Percentiles rank a stretch among this genome's conserved stretches.
These are phyloP conservation scores for Salix caprea DNA, from an alignment of 345 rosid genomes.

Conservation along the genomic window DNA sequence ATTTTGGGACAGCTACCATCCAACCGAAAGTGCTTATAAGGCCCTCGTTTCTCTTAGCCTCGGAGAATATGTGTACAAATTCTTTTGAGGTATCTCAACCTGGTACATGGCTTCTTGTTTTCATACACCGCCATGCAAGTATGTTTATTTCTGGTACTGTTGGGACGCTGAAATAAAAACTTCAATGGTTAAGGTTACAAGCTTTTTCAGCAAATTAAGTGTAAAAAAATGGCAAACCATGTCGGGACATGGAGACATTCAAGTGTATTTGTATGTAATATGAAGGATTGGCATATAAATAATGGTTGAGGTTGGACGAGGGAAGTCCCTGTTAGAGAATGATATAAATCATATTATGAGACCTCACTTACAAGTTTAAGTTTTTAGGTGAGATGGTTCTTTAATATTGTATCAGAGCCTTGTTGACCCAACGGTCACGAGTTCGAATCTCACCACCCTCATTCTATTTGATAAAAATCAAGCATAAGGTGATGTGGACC, in stretches of 20 bases:
- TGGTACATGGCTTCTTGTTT: background rate
- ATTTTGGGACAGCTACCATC: conserved; percentile 52
- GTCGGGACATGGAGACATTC: background rate
- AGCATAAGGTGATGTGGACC: no score
- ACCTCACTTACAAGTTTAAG: no score
- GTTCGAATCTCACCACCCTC: no score
- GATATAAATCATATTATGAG: no score
- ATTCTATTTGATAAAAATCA: no score
- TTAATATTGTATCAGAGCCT: no score
- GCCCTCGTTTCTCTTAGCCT: background rate
- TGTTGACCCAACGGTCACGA: no score
- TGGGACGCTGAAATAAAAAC: background rate
- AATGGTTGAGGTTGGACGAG: background rate
- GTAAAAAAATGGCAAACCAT: background rate
- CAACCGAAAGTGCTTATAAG: conserved; percentile 32
- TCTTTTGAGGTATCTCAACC: background rate
- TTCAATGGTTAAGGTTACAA: background rate
- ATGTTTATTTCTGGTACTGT: background rate
- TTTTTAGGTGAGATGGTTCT: no score
- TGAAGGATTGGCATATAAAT: background rate
- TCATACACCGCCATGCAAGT: background rate
- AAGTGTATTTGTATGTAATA: background rate
- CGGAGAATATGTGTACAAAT: background rate
- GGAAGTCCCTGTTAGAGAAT: background rate
- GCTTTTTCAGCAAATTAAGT: background rate